These are phyloP conservation scores for Nothophoma quercina DNA, from an alignment of 2,329 filamentous ascomycete genomes.

Conservation along the genomic window DNA sequence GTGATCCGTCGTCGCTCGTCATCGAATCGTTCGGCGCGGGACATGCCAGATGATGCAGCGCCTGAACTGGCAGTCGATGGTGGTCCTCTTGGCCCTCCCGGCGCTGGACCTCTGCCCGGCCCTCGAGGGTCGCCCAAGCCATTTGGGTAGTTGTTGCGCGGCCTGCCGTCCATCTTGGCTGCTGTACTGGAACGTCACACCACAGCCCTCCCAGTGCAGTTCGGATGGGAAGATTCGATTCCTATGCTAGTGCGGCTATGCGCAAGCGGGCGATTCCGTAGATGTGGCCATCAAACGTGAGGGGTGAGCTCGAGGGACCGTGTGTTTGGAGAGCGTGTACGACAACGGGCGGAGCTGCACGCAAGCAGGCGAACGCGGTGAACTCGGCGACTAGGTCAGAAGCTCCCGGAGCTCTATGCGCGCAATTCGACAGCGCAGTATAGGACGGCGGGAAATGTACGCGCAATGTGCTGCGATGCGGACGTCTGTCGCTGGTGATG, in stretches of 20 bases:
- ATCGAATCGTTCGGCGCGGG: slow-evolving; percentile 84
- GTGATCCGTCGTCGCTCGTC: slow-evolving; percentile 96
- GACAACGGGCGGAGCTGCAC: slow-evolving; percentile 10
- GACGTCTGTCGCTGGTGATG: slow-evolving; percentile 28
- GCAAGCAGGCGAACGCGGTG: neutral
- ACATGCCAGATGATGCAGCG: slow-evolving; percentile 42
- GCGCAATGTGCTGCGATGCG: slow-evolving; percentile 24
- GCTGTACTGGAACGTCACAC: slow-evolving; percentile 12
- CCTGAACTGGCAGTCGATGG: slow-evolving; percentile 37
- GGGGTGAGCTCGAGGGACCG: slow-evolving; percentile 23
- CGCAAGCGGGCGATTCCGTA: slow-evolving; percentile 23
- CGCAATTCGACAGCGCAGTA: neutral
- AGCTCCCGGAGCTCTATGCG: neutral
- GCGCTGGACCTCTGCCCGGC: slow-evolving; percentile 32
- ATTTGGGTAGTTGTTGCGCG: slow-evolving; percentile 43
- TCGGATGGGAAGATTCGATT: neutral
- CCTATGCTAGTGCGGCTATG: slow-evolving; percentile 19
- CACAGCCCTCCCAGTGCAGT: neutral
- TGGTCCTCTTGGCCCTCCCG: slow-evolving; percentile 37
- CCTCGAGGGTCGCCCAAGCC: slow-evolving; percentile 33
- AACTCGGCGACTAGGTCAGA: neutral
- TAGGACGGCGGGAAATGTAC: neutral
- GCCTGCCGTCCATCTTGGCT: slow-evolving; percentile 44
- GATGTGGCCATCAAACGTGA: slow-evolving; percentile 32
- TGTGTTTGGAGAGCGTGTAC: slow-evolving; percentile 16